Base-by-base conservation (phyloP, 202 grass and related monocot species). In the Schoenoplectus tabernaemontani region DNA sequence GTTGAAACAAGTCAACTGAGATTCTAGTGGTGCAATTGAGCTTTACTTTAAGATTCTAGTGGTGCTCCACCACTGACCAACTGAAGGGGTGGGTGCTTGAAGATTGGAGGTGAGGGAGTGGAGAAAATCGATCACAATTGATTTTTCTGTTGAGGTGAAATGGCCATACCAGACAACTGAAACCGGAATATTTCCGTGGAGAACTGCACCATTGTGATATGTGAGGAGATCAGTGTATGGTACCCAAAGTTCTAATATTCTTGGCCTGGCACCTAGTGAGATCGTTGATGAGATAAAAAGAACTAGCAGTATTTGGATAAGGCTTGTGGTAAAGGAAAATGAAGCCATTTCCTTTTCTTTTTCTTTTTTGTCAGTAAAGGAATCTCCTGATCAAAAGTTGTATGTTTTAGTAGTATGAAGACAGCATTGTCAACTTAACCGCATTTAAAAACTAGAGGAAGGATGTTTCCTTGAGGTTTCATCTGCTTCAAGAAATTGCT, bases 81-180 rank as follows among this genome's bases (percentile, higher is more conserved):
- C 95, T 5, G 91, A 95, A 2, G 94, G 94, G 47, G 81, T 59
- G n/a, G 68, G 28, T 30, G 79, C 70, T 72, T 78, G 70, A 0
- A 63, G 47, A 17, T 59, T 67, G 7, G 87, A 42, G 58, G 74
- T 87, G 32, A 97, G 84, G 16, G 86, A 98, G 32, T 64, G 42
- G 44, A 98, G 30, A 70, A 98, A 92, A 83, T 98, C 91, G 68
- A 86, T 64, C 61, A 95, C 37, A 63, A 98, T 92, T 0, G 91
- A 84, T 47, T 57, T 88, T 47, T 95, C 88, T 10, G 81, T 10
- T 2, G 90, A 11, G 32, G 84, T 73, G 88, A 99, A 99, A 38
- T 70, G 81, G 32, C 96, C 92, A 59, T 99, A 99, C 85, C 90
- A 93, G 24, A 91, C 61, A 80, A 93, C 72, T 47, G 86, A 81